Evolutionary conservation across 192 early-diverging fungal species (phyloP).

Genomic region (Geosiphon pyriformis): DNA sequence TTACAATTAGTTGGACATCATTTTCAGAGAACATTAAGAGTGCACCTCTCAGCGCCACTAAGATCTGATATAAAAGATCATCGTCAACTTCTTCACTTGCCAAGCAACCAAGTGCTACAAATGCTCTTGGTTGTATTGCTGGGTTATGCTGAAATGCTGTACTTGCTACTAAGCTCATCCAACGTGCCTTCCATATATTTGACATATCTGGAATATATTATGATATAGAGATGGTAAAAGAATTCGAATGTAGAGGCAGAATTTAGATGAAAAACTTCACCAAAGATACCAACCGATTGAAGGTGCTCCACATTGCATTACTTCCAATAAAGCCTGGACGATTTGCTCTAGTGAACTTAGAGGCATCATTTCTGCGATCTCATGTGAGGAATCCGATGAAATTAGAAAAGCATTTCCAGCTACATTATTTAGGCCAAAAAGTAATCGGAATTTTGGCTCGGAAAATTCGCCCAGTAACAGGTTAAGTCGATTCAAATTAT

Average conservation of each 20-base stretch:
- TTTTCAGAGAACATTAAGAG: conserved; percentile 80
- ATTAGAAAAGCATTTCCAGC: conserved; percentile 66
- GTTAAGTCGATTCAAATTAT: conserved; percentile 50
- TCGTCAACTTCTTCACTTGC: conserved; percentile 88
- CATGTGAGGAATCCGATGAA: conserved; percentile 47
- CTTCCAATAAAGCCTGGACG: conserved; percentile 59
- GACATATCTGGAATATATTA: conserved; percentile 59
- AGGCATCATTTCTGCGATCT: conserved; percentile 47
- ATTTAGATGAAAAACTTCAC: not conserved
- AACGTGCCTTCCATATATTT: conserved; percentile 79
- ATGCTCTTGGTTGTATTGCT: conserved; percentile 90
- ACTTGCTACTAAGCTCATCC: conserved; percentile 87
- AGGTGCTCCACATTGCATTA: conserved; percentile 58
- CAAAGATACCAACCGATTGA: conserved; percentile 45
- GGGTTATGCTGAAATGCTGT: conserved; percentile 94
- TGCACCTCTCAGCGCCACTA: conserved; percentile 83
- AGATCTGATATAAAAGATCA: conserved; percentile 87
- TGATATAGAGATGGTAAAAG: conserved; percentile 10
- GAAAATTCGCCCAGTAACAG: conserved; percentile 69
- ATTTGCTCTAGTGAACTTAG: conserved; percentile 47
- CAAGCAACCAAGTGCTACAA: conserved; percentile 83
- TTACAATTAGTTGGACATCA: conserved; percentile 72
- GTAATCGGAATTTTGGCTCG: conserved; percentile 70
- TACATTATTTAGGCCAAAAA: conserved; percentile 71
- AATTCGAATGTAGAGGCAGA: conserved; percentile 8